These are phyloP conservation scores for Hypoxylon sp. DNA, from an alignment of 2,329 filamentous ascomycete species.

Conservation along the genomic window DNA sequence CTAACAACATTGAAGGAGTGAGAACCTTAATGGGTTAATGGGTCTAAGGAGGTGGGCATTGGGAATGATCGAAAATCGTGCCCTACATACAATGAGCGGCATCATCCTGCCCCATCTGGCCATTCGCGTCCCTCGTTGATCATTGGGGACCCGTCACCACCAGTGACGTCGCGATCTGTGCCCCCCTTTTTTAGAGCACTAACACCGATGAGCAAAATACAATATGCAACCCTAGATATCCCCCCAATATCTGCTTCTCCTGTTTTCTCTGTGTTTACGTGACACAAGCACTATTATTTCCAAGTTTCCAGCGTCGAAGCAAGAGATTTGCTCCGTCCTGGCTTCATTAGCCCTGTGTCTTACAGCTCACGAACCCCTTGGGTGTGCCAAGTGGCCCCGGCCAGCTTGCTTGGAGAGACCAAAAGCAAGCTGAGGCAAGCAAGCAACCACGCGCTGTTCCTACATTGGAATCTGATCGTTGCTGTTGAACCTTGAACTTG, in stretches of 20 bases:
- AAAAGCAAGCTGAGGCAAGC: constrained; percentile 38
- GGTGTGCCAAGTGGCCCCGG: constrained; percentile 23
- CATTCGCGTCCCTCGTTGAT: constrained; percentile 34
- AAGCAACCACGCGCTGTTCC: constrained; percentile 34
- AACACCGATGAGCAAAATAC: constrained; percentile 32
- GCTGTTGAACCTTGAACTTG: constrained; percentile 16
- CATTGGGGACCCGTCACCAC: constrained; percentile 37
- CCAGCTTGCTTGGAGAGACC: constrained; percentile 21
- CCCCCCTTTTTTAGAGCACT: constrained; percentile 36
- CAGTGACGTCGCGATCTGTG: constrained; percentile 40
- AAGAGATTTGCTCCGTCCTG: constrained; percentile 27
- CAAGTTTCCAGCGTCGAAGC: constrained; percentile 21
- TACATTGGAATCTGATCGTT: constrained; percentile 36
- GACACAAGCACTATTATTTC: constrained; percentile 24
- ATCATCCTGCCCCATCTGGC: constrained; percentile 16
- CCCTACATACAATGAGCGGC: constrained; percentile 4
- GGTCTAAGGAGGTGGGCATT: constrained; percentile 6
- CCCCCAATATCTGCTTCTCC: constrained; percentile 17
- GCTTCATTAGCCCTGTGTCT: constrained; percentile 12
- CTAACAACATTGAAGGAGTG: constrained; percentile 11
- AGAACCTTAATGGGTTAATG: constrained; percentile 20
- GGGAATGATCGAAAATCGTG: constrained; percentile 20
- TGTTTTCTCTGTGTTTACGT: constrained; percentile 29
- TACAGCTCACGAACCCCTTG: constrained; percentile 19
- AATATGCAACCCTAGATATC: not conserved